Percentiles rank a stretch among this genome's conserved stretches.
phyloP scores from a whole-genome alignment of 2,329 filamentous ascomycete genomes.

The Cadophora sp. region DNA sequence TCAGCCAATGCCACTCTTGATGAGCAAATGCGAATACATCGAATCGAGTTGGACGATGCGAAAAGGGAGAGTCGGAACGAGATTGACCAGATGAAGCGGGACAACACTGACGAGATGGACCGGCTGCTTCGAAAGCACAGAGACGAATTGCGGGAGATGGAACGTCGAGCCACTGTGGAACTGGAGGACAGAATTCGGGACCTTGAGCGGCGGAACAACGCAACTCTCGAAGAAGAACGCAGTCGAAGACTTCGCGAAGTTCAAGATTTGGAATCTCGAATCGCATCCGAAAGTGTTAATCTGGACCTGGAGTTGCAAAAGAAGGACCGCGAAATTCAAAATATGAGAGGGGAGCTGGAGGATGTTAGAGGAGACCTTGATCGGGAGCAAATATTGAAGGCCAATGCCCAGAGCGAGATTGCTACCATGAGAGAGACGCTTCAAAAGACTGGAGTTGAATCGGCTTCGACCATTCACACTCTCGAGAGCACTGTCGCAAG shows the following conservation, averaged over 20 bases:
- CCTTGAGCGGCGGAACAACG: constrained; percentile 41
- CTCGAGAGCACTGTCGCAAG: constrained; percentile 79
- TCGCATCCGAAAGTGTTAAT: constrained; percentile 52
- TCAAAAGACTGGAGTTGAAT: constrained; percentile 59
- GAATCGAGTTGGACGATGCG: constrained; percentile 61
- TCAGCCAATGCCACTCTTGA: constrained; percentile 57
- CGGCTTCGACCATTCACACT: constrained; percentile 65
- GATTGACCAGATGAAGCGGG: constrained; percentile 58
- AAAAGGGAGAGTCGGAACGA: constrained; percentile 61
- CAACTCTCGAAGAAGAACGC: constrained; percentile 71
- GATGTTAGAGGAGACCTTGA: constrained; percentile 58
- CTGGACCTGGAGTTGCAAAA: constrained; percentile 39
- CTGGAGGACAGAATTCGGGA: constrained; percentile 42
- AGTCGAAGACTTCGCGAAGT: constrained; percentile 65
- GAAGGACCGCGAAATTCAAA: constrained; percentile 62
- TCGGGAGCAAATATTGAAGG: constrained; percentile 62
- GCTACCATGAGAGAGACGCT: constrained; percentile 50
- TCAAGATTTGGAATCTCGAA: constrained; percentile 64
- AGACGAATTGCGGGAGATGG: constrained; percentile 70
- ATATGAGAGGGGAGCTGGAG: constrained; percentile 54
- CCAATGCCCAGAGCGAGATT: constrained; percentile 52
- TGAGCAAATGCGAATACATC: constrained; percentile 54
- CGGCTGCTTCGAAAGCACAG: constrained; percentile 66
- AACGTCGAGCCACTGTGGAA: constrained; percentile 62
- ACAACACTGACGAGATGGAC: constrained; percentile 61